Percentiles rank a stretch among this genome's conserved stretches.
phyloP scores from a whole-genome alignment of 768 basidiomycete species.

The Lactifluus volemus region DNA sequence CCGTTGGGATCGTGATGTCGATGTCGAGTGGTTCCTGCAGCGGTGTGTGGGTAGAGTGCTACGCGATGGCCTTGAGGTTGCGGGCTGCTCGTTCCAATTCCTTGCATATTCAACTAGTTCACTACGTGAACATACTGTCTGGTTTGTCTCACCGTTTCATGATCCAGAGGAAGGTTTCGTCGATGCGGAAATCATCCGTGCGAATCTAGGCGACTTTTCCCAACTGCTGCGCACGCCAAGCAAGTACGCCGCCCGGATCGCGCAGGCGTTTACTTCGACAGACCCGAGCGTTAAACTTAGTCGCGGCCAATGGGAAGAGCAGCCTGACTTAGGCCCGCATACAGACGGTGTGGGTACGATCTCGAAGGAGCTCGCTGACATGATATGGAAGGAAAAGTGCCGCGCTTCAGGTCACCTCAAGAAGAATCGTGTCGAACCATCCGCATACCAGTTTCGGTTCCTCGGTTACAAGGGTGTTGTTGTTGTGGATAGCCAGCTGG shows the following conservation, averaged over 20 bases:
- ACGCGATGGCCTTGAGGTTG: slow-evolving; percentile 58
- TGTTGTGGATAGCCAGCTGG: not conserved
- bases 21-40: slow-evolving; percentile 44
- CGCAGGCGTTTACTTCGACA: slow-evolving; percentile 43
- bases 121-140: slow-evolving; percentile 69
- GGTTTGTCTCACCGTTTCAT: slow-evolving; percentile 64
- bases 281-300: slow-evolving; percentile 59
- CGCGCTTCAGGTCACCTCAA: slow-evolving; percentile 23
- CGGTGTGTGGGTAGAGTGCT: slow-evolving; percentile 28
- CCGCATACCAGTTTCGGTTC: not conserved
- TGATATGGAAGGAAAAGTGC: slow-evolving; percentile 47
- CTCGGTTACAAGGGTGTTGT: not conserved
- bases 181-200: slow-evolving; percentile 50
- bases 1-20: slow-evolving; percentile 58
- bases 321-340: slow-evolving; percentile 43
- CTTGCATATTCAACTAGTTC: slow-evolving; percentile 76
- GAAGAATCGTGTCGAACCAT: not conserved
- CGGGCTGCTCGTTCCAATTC: slow-evolving; percentile 68
- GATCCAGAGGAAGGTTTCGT: slow-evolving; percentile 37
- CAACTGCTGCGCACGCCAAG: not conserved
- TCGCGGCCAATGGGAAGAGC: slow-evolving; percentile 50
- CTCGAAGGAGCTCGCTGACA: not conserved
- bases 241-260: not conserved
- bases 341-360: not conserved
- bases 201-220: slow-evolving; percentile 37